Conservation (phyloP, 1,284 basidiomycete genomes). For the Fomitiporia mediterranea region DNA sequence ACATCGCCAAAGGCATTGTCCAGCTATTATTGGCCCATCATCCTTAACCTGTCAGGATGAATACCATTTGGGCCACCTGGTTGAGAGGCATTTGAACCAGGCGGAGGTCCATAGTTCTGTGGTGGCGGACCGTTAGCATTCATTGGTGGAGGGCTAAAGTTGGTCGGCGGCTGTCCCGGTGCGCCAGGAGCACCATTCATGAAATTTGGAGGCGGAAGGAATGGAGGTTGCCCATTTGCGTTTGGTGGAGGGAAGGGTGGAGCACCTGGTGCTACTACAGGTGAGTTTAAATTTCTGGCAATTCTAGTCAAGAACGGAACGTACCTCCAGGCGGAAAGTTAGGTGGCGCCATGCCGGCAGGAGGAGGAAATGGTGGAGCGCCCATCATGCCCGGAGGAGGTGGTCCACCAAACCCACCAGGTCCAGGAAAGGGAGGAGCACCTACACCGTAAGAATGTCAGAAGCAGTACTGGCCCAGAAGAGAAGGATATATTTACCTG, state of each 20-base stretch:
- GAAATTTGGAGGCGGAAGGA: conserved; percentile 33
- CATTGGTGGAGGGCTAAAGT: conserved; percentile 33
- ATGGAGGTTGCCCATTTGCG: conserved; percentile 36
- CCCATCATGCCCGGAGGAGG: conserved; percentile 28
- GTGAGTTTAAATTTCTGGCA: conserved; percentile 6
- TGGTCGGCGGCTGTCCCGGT: conserved; percentile 31
- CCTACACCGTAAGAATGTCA: conserved; percentile 8
- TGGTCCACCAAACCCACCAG: conserved; percentile 38
- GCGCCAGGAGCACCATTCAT: conserved; percentile 24
- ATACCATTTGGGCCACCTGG: conserved; percentile 47
- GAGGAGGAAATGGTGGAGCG: conserved; percentile 22
- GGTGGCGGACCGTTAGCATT: conserved; percentile 27
- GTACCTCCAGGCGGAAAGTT: conserved; percentile 39
- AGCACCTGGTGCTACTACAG: conserved; percentile 30
- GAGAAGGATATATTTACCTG: conserved; percentile 16
- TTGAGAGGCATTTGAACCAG: conserved; percentile 26
- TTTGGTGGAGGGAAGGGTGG: conserved; percentile 60
- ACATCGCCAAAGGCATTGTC: neutral
- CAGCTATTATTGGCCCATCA: conserved; percentile 51
- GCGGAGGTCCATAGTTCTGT: conserved; percentile 24
- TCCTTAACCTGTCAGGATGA: conserved; percentile 82
- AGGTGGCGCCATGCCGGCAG: conserved; percentile 32
- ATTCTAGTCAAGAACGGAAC: conserved; percentile 21
- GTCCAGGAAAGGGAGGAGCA: conserved; percentile 52
- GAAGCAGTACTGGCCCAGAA: neutral